Base-by-base conservation (phyloP, 2,329 filamentous ascomycete species). In the Fusarium napiforme region DNA sequence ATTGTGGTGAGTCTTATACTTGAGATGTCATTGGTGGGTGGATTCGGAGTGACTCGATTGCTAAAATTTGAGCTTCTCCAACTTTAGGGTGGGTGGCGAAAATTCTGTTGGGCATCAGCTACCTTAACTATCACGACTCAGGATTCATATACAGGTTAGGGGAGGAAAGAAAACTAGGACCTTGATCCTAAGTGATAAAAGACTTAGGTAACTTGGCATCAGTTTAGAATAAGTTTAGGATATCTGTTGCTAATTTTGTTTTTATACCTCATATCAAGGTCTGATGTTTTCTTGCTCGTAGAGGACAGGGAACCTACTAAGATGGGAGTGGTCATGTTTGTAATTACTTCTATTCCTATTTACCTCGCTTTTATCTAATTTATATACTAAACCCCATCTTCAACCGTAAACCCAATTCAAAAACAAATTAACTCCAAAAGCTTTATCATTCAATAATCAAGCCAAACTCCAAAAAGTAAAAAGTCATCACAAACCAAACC, bases 61-160 rank as follows among this genome's bases (percentile, higher is more conserved):
- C 55, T 71, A 75, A 78, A 78, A 75, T 75, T 78, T 75, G 58
- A 62, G 46, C 42, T 74, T 75, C 73, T 69, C 75, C 75, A 73
- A 73, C 68, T 74, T 75, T 78, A 45, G 67, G 60, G 62, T 67
- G 69, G 61, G 75, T 69, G 63, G 69, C 71, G 45, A 75, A 76
- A 77, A 74, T 76, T 75, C 60, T 62, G 77, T 75, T 77, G 74
- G 77, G 72, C 68, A 63, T 65, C 53, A 53, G 59, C 70, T 55
- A 52, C 30, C 30, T 49, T 14, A 23, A 53, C 40, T 49, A 64
- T 74, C 61, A 49, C 55, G 15, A 64, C 67, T 67, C 53, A 28
- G 37, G 8, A 50, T 34, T 50, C 16, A 34, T 23, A 18, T 23
- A 50, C 16, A 39, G 37, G 10, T 18, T 39, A 39, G 37, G 37